These are phyloP conservation scores for Pisolithus sp. DNA, from an alignment of 768 basidiomycete genomes.

Conservation along the genomic window DNA sequence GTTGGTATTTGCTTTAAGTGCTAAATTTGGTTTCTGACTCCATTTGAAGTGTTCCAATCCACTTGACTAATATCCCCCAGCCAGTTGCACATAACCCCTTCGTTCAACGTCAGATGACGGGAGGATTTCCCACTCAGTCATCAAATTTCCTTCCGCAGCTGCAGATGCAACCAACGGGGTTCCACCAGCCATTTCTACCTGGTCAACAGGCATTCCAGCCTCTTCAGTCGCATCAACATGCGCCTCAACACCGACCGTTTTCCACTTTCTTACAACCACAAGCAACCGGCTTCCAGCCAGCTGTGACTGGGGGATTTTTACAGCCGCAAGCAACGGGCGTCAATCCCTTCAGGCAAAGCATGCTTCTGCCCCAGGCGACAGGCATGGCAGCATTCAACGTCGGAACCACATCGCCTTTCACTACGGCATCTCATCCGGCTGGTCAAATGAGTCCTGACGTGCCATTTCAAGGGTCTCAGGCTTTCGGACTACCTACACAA, in stretches of 20 bases:
- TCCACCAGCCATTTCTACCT: conserved; percentile 39
- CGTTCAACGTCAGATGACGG: conserved; percentile 48
- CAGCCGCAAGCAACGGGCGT: conserved; percentile 52
- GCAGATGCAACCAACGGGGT: conserved; percentile 54
- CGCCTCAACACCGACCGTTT: conserved; percentile 46
- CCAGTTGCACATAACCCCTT: conserved; percentile 75
- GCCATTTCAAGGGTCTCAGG: background rate
- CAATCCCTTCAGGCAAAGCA: conserved; percentile 83
- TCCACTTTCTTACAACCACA: conserved; percentile 53
- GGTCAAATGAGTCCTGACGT: background rate
- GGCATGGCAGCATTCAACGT: conserved; percentile 44
- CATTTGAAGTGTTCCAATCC: conserved; percentile 34
- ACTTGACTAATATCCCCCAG: conserved; percentile 40
- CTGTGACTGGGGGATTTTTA: conserved; percentile 42
- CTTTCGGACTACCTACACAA: conserved; percentile 6
- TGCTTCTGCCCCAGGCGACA: conserved; percentile 59
- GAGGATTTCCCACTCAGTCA: conserved; percentile 38
- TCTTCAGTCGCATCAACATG: conserved; percentile 7
- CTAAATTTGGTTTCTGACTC: conserved; percentile 8
- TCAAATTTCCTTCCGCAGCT: conserved; percentile 36
- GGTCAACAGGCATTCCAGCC: conserved; percentile 13
- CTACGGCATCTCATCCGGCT: conserved; percentile 7
- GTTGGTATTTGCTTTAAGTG: conserved; percentile 17
- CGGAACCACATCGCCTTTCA: conserved; percentile 11
- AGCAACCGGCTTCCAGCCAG: conserved; percentile 36